Evolutionary conservation across 495 filamentous ascomycete species (phyloP).

Genomic region (Glutinoglossum americanum): DNA sequence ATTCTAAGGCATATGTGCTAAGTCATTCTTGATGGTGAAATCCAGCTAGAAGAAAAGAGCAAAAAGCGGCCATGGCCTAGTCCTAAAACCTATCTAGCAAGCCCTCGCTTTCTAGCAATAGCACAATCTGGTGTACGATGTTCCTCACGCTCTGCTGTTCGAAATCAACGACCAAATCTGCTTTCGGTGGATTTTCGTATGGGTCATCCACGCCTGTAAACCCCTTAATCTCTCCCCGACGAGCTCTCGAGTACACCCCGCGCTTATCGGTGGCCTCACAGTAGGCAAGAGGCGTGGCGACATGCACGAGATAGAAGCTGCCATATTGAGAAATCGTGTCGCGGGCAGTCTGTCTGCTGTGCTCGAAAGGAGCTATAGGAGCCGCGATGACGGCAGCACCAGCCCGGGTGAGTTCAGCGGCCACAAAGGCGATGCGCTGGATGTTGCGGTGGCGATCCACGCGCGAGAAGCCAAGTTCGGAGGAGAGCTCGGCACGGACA

Average conservation of each 20-base stretch:
- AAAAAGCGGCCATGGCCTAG: not conserved
- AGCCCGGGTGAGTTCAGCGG: conserved; percentile 76
- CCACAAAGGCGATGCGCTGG: conserved; percentile 88
- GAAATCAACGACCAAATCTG: conserved; percentile 64
- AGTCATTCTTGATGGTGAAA: too few relatives aligned
- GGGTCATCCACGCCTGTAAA: conserved; percentile 98
- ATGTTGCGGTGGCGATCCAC: conserved; percentile 93
- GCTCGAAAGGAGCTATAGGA: conserved; percentile 88
- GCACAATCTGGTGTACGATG: conserved; percentile 89
- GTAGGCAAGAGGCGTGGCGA: conserved; percentile 77
- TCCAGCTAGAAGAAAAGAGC: too few relatives aligned
- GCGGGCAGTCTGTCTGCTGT: conserved; percentile 47
- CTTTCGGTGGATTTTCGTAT: conserved; percentile 69
- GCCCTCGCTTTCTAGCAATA: conserved; percentile 79
- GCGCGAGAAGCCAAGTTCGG: conserved; percentile 84
- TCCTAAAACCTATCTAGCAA: conserved; percentile 40
- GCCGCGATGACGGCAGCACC: conserved; percentile 91
- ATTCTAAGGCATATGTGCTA: too few relatives aligned
- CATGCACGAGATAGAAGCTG: conserved; percentile 84
- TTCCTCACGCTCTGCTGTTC: conserved; percentile 74
- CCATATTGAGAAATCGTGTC: conserved; percentile 75
- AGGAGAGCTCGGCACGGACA: conserved; percentile 77
- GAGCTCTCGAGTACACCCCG: conserved; percentile 70
- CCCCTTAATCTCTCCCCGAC: conserved; percentile 83
- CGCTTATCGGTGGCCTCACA: conserved; percentile 88